Percentiles rank a stretch among this genome's conserved stretches.
Evolutionary conservation across 108 stramenopile genomes (phyloP).

Genomic region (Nitzschia sp.): DNA sequence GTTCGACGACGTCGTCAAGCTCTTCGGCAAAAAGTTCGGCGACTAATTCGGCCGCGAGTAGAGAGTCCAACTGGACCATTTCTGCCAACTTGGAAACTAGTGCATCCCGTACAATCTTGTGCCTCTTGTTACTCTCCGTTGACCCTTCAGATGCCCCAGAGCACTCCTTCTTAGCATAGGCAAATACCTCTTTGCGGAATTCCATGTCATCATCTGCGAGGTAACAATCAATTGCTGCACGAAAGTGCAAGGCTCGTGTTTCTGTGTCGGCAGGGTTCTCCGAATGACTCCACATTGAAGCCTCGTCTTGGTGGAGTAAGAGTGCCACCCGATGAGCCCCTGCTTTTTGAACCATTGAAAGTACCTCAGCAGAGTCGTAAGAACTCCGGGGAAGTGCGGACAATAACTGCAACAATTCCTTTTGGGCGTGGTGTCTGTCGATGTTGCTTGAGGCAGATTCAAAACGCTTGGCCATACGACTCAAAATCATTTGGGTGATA

Average conservation of each 20-base stretch:
- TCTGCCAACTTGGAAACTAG: constrained; percentile 51
- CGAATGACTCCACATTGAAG: constrained; percentile 30
- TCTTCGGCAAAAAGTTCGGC: constrained; percentile 80
- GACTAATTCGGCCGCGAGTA: constrained; percentile 57
- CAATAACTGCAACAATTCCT: constrained; percentile 57
- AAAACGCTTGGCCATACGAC: constrained; percentile 49
- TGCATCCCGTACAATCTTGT: constrained; percentile 27
- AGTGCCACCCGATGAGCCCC: constrained; percentile 67
- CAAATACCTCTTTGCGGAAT: constrained; percentile 67
- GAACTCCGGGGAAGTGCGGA: constrained; percentile 56
- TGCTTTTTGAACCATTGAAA: constrained; percentile 55
- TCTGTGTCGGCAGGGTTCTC: constrained; percentile 32
- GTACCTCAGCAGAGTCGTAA: constrained; percentile 62
- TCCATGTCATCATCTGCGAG: constrained; percentile 59
- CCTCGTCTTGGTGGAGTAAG: constrained; percentile 68
- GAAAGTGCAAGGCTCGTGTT: constrained; percentile 53
- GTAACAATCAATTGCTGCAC: constrained; percentile 75
- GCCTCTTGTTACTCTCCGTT: constrained; percentile 9
- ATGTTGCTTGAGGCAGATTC: constrained; percentile 34
- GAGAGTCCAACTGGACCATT: constrained; percentile 59
- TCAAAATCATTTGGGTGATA: constrained; percentile 58
- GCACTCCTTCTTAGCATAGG: constrained; percentile 74
- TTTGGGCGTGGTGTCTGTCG: constrained; percentile 36
- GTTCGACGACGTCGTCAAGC: constrained; percentile 55
- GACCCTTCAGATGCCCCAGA: constrained; percentile 28